Conservation (phyloP, 1,284 basidiomycete species). For the Moesziomyces parantarcticus region DNA sequence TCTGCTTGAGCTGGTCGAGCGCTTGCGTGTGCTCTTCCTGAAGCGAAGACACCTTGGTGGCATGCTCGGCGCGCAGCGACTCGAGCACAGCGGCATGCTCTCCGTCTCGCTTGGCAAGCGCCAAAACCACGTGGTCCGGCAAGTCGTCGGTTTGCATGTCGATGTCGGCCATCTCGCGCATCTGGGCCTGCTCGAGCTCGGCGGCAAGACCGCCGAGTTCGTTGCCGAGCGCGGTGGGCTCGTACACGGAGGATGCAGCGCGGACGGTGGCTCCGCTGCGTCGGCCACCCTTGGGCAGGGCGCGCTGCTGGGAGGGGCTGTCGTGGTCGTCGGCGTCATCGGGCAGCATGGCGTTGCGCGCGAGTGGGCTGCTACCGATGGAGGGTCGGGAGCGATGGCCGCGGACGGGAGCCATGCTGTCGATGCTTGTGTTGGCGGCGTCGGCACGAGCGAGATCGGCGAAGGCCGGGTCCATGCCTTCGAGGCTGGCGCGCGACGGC, state of each 20-base stretch:
- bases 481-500: constrained; percentile 51
- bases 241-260: constrained; percentile 39
- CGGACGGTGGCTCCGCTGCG: constrained; percentile 37
- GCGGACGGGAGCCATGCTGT: constrained; percentile 14
- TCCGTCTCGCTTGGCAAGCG: constrained; percentile 35
- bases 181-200: constrained; percentile 20
- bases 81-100: constrained; percentile 44
- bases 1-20: constrained; percentile 31
- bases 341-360: constrained; percentile 29
- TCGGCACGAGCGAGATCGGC: constrained; percentile 40
- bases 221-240: constrained; percentile 51
- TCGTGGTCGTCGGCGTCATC: constrained; percentile 24
- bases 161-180: constrained; percentile 28
- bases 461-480: constrained; percentile 59
- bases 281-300: constrained; percentile 32
- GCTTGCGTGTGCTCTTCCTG: constrained; percentile 35
- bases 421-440: constrained; percentile 30
- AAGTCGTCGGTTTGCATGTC: constrained; percentile 43
- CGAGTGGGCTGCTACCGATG: constrained; percentile 53
- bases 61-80: constrained; percentile 31
- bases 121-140: constrained; percentile 45
- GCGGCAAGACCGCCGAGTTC: constrained; percentile 47
- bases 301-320: constrained; percentile 21
- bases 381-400: constrained; percentile 40
- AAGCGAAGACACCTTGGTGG: constrained; percentile 31